Conservation (phyloP, 176 grass and related monocot genomes). For the Musa itinerans region DNA sequence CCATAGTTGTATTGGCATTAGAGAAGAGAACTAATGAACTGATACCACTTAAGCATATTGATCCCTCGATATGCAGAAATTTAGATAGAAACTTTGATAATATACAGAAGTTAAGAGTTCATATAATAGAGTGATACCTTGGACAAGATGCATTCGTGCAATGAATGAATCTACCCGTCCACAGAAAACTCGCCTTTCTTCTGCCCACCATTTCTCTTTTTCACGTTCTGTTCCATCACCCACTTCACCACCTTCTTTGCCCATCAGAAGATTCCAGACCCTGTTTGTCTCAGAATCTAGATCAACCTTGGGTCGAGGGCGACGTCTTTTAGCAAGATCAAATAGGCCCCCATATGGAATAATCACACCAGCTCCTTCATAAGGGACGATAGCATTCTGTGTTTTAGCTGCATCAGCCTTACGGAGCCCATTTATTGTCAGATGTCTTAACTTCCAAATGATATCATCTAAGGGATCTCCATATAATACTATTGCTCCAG, state of each 20-base stretch:
- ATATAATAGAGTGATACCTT: constrained; percentile 35
- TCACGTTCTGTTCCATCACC: constrained; percentile 39
- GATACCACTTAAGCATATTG: not conserved
- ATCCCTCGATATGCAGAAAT: not conserved
- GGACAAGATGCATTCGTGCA: constrained; percentile 89
- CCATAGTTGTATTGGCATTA: not conserved
- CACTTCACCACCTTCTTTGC: constrained; percentile 34
- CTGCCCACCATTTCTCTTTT: constrained; percentile 69
- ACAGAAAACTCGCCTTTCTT: constrained; percentile 70
- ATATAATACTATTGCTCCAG: constrained; percentile 18
- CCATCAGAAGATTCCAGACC: constrained; percentile 85
- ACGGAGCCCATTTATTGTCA: constrained; percentile 29
- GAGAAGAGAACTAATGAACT: not conserved
- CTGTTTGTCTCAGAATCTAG: constrained; percentile 58
- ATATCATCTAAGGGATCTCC: constrained; percentile 35
- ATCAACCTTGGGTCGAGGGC: constrained; percentile 50
- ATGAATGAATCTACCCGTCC: constrained; percentile 82
- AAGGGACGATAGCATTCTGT: constrained; percentile 42
- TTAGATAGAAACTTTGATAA: not conserved
- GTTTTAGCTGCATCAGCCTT: constrained; percentile 11
- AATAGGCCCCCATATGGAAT: constrained; percentile 36
- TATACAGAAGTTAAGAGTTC: not conserved
- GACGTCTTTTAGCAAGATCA: constrained; percentile 42
- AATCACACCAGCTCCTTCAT: constrained; percentile 39
- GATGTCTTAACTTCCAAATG: constrained; percentile 44